Conservation (phyloP, 441 rosid genomes). For the Pelargonium exstipulatum region DNA sequence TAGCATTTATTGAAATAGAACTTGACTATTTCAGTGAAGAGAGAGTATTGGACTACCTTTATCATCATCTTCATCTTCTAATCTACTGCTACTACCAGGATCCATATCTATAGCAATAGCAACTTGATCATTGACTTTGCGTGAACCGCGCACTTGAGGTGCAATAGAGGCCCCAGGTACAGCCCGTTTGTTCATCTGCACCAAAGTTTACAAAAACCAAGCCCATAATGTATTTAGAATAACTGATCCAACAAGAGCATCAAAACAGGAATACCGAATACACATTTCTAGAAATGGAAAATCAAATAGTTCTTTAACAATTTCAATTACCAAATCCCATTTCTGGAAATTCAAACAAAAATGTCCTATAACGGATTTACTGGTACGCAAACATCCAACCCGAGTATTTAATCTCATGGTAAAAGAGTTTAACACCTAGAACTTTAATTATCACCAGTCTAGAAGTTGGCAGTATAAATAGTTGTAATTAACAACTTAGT, state of each 20-base stretch:
- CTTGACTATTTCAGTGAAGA: not conserved
- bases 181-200: constrained; percentile 81
- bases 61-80: constrained; percentile 94
- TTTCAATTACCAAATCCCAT: not conserved
- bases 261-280: not conserved
- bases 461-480: too few species aligned
- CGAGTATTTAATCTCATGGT: not conserved
- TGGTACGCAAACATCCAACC: not conserved
- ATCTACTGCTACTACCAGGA: constrained; percentile 35
- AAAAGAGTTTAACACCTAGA: not conserved
- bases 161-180: constrained; percentile 49
- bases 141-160: constrained; percentile 87
- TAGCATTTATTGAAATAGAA: not conserved
- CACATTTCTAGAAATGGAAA: not conserved
- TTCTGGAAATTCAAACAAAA: not conserved
- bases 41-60: constrained; percentile 50
- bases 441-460: too few species aligned
- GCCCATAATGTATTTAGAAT: not conserved
- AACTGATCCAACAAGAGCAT: constrained; percentile 8
- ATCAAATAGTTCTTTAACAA: not conserved
- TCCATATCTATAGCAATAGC: constrained; percentile 79
- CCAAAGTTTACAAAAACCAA: constrained; percentile 23
- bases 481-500: not conserved
- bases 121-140: constrained; percentile 87
- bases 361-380: not conserved